Evolutionary conservation across 768 basidiomycete species (phyloP).

Genomic region (Boletales sp.): DNA sequence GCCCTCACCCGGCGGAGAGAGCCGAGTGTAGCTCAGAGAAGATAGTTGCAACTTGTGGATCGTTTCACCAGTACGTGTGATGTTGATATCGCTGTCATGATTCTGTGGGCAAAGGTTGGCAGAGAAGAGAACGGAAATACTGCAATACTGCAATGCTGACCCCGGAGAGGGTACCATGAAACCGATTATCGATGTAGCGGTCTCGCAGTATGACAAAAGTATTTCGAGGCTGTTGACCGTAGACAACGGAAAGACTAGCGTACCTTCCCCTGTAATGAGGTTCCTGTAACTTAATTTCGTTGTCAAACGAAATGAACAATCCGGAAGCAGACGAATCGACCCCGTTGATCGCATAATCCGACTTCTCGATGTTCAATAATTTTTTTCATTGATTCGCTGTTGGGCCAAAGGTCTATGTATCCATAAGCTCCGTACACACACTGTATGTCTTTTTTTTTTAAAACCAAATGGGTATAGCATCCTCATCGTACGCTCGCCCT

Average conservation of each 20-base stretch:
- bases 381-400: constrained; percentile 24
- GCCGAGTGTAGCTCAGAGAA: constrained; percentile 57
- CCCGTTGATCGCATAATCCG: constrained; percentile 66
- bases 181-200: constrained; percentile 65
- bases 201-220: constrained; percentile 32
- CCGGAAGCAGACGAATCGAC: background rate
- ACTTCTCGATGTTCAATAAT: constrained; percentile 56
- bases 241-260: background rate
- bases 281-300: constrained; percentile 74
- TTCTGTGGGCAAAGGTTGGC: constrained; percentile 41
- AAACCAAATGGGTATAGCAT: too few relatives aligned
- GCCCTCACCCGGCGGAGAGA: constrained; percentile 58
- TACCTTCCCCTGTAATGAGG: constrained; percentile 69
- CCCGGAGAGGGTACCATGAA: constrained; percentile 58
- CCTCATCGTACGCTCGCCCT: too few relatives aligned
- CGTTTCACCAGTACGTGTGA: constrained; percentile 67
- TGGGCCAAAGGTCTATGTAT: too few relatives aligned
- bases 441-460: too few relatives aligned
- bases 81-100: constrained; percentile 71
- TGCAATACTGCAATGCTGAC: constrained; percentile 34
- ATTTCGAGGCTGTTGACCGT: background rate
- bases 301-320: constrained; percentile 18
- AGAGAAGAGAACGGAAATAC: background rate
- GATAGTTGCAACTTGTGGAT: constrained; percentile 55
- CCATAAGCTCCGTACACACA: too few relatives aligned